Percentiles rank a stretch among this genome's conserved stretches.
Conservation (phyloP, 768 basidiomycete species). For the Phlegmacium glaucopus region DNA sequence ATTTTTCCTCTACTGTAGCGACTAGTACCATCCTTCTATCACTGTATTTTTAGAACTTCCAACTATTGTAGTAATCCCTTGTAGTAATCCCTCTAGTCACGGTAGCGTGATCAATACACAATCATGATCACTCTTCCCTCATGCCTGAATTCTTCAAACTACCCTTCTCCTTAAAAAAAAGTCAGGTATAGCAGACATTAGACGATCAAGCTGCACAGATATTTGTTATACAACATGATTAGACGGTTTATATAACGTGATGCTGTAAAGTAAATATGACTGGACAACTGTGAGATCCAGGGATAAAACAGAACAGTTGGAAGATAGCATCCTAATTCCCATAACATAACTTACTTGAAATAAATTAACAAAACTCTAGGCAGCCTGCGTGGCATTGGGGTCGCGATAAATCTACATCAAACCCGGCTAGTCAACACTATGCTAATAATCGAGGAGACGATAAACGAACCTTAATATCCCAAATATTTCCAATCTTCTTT, state of each 20-base stretch:
- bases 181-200: too few relatives aligned
- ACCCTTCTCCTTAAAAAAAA: too few relatives aligned
- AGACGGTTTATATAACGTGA: conserved; percentile 2
- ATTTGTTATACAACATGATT: conserved; percentile 17
- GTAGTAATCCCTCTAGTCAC: too few relatives aligned
- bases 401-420: conserved; percentile 44
- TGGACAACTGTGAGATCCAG: neutral
- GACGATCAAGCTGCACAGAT: neutral
- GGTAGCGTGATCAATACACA: too few relatives aligned
- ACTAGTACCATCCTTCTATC: conserved; percentile 9
- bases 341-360: conserved; percentile 5
- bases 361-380: conserved; percentile 8
- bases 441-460: neutral
- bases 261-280: neutral
- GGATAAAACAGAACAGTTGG: conserved; percentile 2
- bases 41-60: conserved; percentile 10
- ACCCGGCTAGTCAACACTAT: conserved; percentile 1
- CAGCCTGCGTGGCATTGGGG: conserved; percentile 39
- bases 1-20: conserved; percentile 10
- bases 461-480: conserved; percentile 63
- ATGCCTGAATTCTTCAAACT: too few relatives aligned
- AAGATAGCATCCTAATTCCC: neutral
- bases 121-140: too few relatives aligned
- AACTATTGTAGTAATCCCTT: too few relatives aligned
- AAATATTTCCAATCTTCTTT: conserved; percentile 65